phyloP scores from a whole-genome alignment of 2,329 filamentous ascomycete genomes.

The Colletotrichum gloeosporioides region DNA sequence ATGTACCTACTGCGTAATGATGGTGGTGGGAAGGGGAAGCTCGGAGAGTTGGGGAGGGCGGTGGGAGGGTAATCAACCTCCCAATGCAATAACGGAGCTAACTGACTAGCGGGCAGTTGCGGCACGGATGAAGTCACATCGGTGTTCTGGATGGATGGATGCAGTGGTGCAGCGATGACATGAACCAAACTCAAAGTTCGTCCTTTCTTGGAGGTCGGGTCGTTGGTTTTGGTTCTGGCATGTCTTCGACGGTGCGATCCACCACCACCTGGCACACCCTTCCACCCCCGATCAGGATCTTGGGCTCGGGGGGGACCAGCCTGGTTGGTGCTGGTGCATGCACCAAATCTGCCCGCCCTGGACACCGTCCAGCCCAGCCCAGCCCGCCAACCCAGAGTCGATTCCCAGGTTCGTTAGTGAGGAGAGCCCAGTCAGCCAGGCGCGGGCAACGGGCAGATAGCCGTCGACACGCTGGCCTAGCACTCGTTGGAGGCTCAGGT shows the following conservation, averaged over 20 bases:
- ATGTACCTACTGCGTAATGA: background rate
- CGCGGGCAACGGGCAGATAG: background rate
- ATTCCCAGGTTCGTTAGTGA: background rate
- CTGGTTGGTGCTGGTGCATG: constrained; percentile 4
- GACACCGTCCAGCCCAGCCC: constrained; percentile 9
- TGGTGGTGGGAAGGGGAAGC: background rate
- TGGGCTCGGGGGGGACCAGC: background rate
- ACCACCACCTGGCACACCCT: background rate
- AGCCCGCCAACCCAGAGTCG: background rate
- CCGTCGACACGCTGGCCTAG: background rate
- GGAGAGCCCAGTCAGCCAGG: background rate
- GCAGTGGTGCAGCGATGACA: constrained; percentile 19
- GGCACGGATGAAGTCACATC: constrained; percentile 20
- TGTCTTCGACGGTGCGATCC: constrained; percentile 20
- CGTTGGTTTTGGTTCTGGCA: constrained; percentile 21
- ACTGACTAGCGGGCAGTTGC: constrained; percentile 14
- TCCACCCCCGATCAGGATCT: constrained; percentile 17
- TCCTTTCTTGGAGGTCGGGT: constrained; percentile 8
- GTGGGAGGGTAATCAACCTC: background rate
- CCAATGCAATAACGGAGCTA: background rate
- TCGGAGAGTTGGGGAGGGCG: background rate
- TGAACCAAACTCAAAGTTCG: constrained; percentile 23
- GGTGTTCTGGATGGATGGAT: constrained; percentile 7
- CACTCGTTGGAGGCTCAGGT: background rate
- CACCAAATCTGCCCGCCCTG: constrained; percentile 6